Evolutionary conservation across 225 moss, liverwort and hornwort species (phyloP).

Genomic region (Physcomitrium patens): DNA sequence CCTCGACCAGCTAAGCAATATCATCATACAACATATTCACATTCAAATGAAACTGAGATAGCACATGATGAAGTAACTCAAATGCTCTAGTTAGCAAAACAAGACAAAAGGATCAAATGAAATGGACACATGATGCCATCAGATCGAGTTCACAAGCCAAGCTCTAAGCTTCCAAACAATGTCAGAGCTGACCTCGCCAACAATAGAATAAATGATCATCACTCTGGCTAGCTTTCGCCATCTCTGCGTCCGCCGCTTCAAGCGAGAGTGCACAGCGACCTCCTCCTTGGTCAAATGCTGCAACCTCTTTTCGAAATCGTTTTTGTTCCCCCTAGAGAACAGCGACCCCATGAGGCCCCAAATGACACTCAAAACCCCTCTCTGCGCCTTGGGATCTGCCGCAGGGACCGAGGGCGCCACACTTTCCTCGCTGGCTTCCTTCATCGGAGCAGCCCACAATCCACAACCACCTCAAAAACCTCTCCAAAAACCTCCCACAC

Average conservation of each 20-base stretch:
- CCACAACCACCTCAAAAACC: background rate
- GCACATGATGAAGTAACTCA: background rate
- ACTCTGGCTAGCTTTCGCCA: slow-evolving; percentile 91
- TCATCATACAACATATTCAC: background rate
- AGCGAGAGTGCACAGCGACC: slow-evolving; percentile 72
- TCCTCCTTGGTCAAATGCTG: slow-evolving; percentile 95
- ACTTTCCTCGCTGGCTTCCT: slow-evolving; percentile 40
- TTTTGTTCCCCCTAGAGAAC: slow-evolving; percentile 71
- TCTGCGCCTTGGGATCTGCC: slow-evolving; percentile 32
- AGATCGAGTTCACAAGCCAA: slow-evolving; percentile 19
- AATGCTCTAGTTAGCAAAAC: background rate
- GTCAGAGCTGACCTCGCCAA: slow-evolving; percentile 70
- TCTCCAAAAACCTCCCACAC: background rate
- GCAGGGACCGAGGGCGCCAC: slow-evolving; percentile 19
- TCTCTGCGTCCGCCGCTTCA: slow-evolving; percentile 84
- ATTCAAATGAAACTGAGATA: background rate
- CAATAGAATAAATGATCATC: slow-evolving; percentile 82
- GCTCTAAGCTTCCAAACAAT: background rate
- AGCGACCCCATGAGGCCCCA: slow-evolving; percentile 77
- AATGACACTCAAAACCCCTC: slow-evolving; percentile 42
- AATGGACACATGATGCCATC: background rate
- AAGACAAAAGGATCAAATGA: background rate
- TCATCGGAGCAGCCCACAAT: slow-evolving; percentile 26
- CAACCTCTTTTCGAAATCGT: slow-evolving; percentile 90
- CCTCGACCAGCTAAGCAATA: background rate